Evolutionary conservation across 495 filamentous ascomycete species (phyloP).

Genomic region (Penicillium waksmanii): DNA sequence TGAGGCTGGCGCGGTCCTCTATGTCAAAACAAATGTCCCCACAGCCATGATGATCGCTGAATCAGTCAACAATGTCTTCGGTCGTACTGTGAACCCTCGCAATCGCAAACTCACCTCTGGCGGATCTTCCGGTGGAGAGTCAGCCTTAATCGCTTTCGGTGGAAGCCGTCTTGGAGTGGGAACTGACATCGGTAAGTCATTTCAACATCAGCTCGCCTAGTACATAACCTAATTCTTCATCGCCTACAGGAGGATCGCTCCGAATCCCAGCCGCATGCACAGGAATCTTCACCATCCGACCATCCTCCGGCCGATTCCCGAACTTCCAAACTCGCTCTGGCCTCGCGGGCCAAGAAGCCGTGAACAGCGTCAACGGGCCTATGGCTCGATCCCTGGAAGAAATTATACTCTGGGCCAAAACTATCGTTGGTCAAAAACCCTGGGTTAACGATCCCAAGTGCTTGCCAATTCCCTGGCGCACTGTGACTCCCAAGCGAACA

Average conservation of each 20-base stretch:
- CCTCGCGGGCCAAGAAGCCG: conserved; percentile 33
- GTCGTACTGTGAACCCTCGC: conserved; percentile 30
- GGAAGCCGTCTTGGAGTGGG: conserved; percentile 43
- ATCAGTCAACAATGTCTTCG: conserved; percentile 55
- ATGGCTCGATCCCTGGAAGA: conserved; percentile 15
- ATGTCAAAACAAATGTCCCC: conserved; percentile 61
- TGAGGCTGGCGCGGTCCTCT: conserved; percentile 49
- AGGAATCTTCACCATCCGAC: conserved; percentile 49
- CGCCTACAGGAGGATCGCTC: neutral
- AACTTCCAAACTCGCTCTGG: conserved; percentile 52
- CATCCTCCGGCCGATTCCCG: conserved; percentile 48
- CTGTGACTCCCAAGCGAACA: conserved; percentile 22
- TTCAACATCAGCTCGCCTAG: conserved; percentile 13
- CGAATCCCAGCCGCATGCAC: conserved; percentile 4
- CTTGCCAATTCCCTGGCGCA: conserved; percentile 23
- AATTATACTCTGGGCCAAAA: conserved; percentile 29
- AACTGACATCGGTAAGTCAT: conserved; percentile 40
- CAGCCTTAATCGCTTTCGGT: conserved; percentile 40
- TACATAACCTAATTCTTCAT: neutral
- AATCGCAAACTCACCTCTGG: conserved; percentile 43
- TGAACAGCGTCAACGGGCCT: conserved; percentile 25
- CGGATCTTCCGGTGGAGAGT: conserved; percentile 48
- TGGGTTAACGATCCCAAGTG: conserved; percentile 50
- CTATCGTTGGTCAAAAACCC: conserved; percentile 52
- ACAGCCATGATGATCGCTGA: conserved; percentile 43